Conservation (phyloP, 495 filamentous ascomycete genomes). For the Cetradonia linearis region DNA sequence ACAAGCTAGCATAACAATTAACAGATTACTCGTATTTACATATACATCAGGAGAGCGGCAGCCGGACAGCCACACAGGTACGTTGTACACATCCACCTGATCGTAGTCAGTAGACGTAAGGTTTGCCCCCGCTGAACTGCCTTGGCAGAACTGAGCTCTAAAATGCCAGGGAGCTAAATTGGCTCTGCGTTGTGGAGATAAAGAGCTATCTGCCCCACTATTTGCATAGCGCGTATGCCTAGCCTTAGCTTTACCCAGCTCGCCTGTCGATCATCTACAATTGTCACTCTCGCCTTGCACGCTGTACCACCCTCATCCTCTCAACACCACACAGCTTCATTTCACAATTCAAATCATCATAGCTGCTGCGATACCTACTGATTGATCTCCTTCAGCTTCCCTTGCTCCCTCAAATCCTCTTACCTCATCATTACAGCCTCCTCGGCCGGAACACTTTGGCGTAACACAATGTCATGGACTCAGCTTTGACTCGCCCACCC, state of each 20-base stretch:
- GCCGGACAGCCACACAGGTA: not conserved
- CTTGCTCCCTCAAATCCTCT: not conserved
- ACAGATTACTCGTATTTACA: not conserved
- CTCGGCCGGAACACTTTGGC: slow-evolving; percentile 9
- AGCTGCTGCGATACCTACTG: not conserved
- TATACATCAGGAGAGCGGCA: not conserved
- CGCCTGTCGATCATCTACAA: slow-evolving; percentile 9
- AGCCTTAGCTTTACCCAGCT: not conserved
- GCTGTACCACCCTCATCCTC: not conserved
- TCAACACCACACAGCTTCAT: not conserved
- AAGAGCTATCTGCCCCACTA: slow-evolving; percentile 8
- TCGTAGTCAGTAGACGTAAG: too few species aligned
- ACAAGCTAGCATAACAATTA: not conserved
- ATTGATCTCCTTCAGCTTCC: slow-evolving; percentile 1
- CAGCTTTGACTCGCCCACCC: slow-evolving; percentile 22
- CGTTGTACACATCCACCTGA: too few species aligned
- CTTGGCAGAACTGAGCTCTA: too few species aligned
- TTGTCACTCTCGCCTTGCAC: slow-evolving; percentile 3
- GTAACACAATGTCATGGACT: slow-evolving; percentile 30
- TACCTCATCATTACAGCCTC: slow-evolving; percentile 1
- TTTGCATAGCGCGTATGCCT: slow-evolving; percentile 8
- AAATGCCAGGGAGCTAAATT: not conserved
- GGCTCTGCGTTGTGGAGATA: not conserved
- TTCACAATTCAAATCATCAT: not conserved
- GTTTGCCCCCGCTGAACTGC: too few species aligned